Evolutionary conservation across 257 asterid species (phyloP), one percentile per base, ranked within the genome.

Genomic region (Thymus quinquecostatus): DNA sequence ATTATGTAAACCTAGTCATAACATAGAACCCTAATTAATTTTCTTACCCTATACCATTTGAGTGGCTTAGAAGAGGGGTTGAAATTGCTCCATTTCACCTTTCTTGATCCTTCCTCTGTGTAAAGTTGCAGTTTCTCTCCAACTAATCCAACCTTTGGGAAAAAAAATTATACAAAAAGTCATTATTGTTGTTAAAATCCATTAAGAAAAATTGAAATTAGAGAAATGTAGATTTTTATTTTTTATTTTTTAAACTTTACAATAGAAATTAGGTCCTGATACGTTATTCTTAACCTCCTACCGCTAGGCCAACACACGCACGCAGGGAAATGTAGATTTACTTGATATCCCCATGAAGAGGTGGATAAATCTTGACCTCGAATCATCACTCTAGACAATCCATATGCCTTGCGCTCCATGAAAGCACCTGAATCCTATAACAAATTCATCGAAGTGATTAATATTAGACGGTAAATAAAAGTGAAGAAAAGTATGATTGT

Each of bases 11-110:
- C 21, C 21, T 21, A 21, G 21, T 21, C 21, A 21, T 21, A 21
- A 21, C 21, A 21, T 21, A 21, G 21, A 21, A 0, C 21, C 21
- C 21, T 21, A 21, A 21, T 21, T 21, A 21, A 21, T 21, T 21
- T 21, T 3, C 70, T 79, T 82, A 90, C 98, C 96, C 89, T 91
- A 50, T 89, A 91, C 98, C 98, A 93, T 66, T 83, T 91, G 41
- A 91, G 87, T 34, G 89, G 83, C 71, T 68, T 82, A 59, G 86
- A 62, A 47, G 87, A 73, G 10, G 84, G 70, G 67, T 27, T 58
- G 28, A 81, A 73, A 8, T 60, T 72, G 76, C 63, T 77, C 97
- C 98, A 93, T 60, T 72, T 43, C 66, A 36, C 86, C 1, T 45
- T 12, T 8, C 12, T 70, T 43, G 94, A 75, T 78, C 84, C 87